Evolutionary conservation across 345 rosid genomes (phyloP).

Genomic region (Arabidopsis suecica): DNA sequence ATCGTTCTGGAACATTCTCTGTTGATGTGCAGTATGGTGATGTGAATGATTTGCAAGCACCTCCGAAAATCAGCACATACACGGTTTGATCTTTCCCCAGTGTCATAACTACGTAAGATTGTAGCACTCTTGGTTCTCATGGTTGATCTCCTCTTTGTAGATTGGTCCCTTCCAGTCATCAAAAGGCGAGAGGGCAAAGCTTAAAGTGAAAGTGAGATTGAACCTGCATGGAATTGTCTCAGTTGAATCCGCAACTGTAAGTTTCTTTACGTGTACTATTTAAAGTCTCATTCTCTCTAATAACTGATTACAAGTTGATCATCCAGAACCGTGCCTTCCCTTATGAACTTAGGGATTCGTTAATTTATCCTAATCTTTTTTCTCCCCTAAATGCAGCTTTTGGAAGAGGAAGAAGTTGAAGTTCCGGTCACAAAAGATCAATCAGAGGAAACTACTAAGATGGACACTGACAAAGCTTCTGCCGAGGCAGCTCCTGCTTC

Average conservation of each 20-base stretch:
- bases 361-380: not conserved
- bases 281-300: not conserved
- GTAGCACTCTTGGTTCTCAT: constrained; percentile 30
- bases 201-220: constrained; percentile 86
- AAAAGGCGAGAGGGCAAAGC: constrained; percentile 75
- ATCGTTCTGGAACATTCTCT: constrained; percentile 73
- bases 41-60: constrained; percentile 64
- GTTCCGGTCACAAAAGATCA: constrained; percentile 76
- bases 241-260: constrained; percentile 84
- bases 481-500: constrained; percentile 53
- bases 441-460: constrained; percentile 58
- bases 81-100: constrained; percentile 52
- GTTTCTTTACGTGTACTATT: constrained; percentile 28
- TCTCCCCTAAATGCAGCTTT: constrained; percentile 57
- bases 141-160: constrained; percentile 51
- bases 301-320: not conserved
- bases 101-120: constrained; percentile 16
- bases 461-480: constrained; percentile 59
- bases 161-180: constrained; percentile 90
- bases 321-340: not conserved
- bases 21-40: constrained; percentile 82
- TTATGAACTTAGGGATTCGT: not conserved
- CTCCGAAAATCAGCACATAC: constrained; percentile 81
- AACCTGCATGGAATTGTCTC: constrained; percentile 87
- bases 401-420: constrained; percentile 93